Conservation (phyloP, 176 grass and related monocot species). For the Oryza nivara region DNA sequence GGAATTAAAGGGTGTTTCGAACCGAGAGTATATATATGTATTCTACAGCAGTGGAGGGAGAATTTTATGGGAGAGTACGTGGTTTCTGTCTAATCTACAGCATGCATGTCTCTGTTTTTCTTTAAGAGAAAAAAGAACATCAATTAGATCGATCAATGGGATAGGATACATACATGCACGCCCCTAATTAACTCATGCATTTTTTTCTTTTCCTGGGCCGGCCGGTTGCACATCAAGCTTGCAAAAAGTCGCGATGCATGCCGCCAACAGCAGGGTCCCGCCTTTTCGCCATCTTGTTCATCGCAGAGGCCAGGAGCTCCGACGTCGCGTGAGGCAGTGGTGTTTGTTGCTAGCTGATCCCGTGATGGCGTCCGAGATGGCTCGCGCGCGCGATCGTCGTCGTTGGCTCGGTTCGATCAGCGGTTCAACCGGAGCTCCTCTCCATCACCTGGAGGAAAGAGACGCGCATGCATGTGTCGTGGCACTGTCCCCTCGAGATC, state of each 20-base stretch:
- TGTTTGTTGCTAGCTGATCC: background rate
- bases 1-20: too few relatives aligned
- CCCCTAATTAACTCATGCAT: too few relatives aligned
- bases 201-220: too few relatives aligned
- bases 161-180: background rate
- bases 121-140: background rate
- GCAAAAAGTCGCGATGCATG: too few relatives aligned
- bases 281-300: background rate
- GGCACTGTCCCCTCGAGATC: slow-evolving; percentile 21
- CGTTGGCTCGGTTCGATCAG: background rate
- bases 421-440: background rate
- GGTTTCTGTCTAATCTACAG: slow-evolving; percentile 23
- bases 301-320: background rate
- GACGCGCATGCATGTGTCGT: background rate
- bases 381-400: too few relatives aligned
- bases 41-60: too few relatives aligned
- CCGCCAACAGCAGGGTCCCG: background rate
- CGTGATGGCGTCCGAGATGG: background rate
- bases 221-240: too few relatives aligned
- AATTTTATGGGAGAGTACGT: too few relatives aligned
- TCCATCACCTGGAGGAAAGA: background rate
- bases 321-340: background rate
- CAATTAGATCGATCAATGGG: too few relatives aligned
- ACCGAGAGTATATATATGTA: too few relatives aligned
- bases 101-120: background rate